A percentile compares a stretch with the other conserved stretches of the same genome.
Conservation (phyloP, 2,329 filamentous ascomycete species). For the Hymenoscyphus albidus region DNA sequence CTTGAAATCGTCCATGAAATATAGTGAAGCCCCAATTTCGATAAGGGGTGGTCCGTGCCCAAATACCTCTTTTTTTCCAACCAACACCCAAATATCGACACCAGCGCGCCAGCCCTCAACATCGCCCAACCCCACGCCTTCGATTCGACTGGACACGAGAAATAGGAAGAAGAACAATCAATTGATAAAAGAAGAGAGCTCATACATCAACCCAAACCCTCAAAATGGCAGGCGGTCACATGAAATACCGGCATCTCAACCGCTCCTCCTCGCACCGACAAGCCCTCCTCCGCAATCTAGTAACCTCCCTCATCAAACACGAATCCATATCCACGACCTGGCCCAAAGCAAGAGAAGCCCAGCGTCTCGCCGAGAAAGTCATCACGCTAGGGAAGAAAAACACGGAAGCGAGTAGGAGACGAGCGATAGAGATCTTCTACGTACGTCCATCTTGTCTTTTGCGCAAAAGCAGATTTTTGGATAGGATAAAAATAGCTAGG, state of each 20-base stretch:
- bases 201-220: conserved; percentile 1
- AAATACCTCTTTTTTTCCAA: no score
- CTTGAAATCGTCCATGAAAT: no score
- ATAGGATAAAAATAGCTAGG: not conserved
- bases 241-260: conserved; percentile 86
- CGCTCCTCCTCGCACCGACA: conserved; percentile 83
- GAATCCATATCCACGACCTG: conserved; percentile 94
- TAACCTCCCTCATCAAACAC: conserved; percentile 89
- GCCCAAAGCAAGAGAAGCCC: conserved; percentile 95
- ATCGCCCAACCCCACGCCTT: not conserved
- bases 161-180: not conserved
- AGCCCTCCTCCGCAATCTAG: conserved; percentile 90
- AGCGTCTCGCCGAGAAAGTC: conserved; percentile 87
- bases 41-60: no score
- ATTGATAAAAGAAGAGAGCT: not conserved
- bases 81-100: not conserved
- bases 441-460: conserved; percentile 49
- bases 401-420: conserved; percentile 72
- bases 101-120: not conserved
- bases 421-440: conserved; percentile 78
- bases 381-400: conserved; percentile 93
- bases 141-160: not conserved
- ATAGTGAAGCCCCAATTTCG: no score
- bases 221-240: conserved; percentile 76
- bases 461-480: not conserved